Base-by-base conservation (phyloP, 2,329 filamentous ascomycete genomes). In the Trichoderma semiorbis region DNA sequence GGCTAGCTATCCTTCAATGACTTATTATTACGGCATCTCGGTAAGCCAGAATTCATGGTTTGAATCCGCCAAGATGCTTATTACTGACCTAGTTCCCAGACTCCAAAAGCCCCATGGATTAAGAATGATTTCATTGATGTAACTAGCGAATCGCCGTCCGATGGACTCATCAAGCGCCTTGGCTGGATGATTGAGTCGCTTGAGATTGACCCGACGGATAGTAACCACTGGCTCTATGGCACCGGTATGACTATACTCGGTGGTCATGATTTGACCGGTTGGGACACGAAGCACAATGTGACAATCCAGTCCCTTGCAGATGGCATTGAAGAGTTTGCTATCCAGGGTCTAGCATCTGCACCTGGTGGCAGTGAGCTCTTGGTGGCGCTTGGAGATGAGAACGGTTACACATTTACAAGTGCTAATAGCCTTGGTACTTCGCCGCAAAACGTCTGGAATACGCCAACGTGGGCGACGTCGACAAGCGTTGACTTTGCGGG, bases 101-200 rank as follows among this genome's bases (percentile, higher is more conserved):
- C 66, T n/a, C 66, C 66, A 11, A 26, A 32, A 36, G 66, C 66
- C 1, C 66, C 66, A 50, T 69, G 66, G 66, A 69, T 69, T 6
- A 69, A 69, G 39, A 69, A 69, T n/a, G 30, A 69, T 32, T 69
- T 69, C 28, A 69, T 69, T 18, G 66, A 69, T 16, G 36, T 69
- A 18, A 69, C 66, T 12, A 61, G 55, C 28, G 66, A 69, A 16
- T 61, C 66, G 2, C 36, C 66, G 3, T 50, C 66, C n/a, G 66
- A 60, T 8, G 55, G 55, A 3, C 36, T 69, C 2, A 69, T 69
- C 39, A 69, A 69, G 66, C 66, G 66, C 18, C 55, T 69, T 12
- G 66, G 66, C 4, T 69, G 66, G 66, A 69, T 69, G 66, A 69
- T 69, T 8, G 66, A 69, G 26, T 69, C 66, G 5, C 66, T 69